Conservation (phyloP, 192 early-diverging fungal genomes). For the Nowakowskiella sp. region DNA sequence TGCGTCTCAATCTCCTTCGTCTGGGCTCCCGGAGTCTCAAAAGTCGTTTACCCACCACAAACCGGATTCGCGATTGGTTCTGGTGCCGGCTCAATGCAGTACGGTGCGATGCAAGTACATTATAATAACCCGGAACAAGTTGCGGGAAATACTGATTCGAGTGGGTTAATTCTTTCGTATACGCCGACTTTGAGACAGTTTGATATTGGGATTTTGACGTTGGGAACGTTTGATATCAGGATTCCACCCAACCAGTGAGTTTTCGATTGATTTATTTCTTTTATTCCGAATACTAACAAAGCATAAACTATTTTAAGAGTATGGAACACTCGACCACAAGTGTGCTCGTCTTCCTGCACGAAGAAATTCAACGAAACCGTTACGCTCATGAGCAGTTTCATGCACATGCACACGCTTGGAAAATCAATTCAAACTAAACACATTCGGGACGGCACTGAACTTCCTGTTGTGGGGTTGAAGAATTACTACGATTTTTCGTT, state of each 20-base stretch:
- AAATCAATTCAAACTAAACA: slow-evolving; percentile 13
- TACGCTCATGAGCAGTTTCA: slow-evolving; percentile 9
- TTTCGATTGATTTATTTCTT: too few relatives aligned
- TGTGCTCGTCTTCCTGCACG: slow-evolving; percentile 21
- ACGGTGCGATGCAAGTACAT: slow-evolving; percentile 14
- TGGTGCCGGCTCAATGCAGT: slow-evolving; percentile 8
- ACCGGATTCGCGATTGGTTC: slow-evolving; percentile 1
- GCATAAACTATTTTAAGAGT: too few relatives aligned
- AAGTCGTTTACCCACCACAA: background rate
- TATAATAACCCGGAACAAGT: slow-evolving; percentile 3
- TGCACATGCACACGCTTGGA: slow-evolving; percentile 20
- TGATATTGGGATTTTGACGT: slow-evolving; percentile 15
- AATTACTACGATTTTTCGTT: slow-evolving; percentile 19
- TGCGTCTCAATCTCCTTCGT: background rate
- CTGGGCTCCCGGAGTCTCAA: slow-evolving; percentile 8
- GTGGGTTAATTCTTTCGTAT: slow-evolving; percentile 2
- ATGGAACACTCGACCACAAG: too few relatives aligned
- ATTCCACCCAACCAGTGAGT: too few relatives aligned
- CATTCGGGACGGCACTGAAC: slow-evolving; percentile 15
- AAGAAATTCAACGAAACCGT: slow-evolving; percentile 8
- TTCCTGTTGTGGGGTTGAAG: slow-evolving; percentile 7
- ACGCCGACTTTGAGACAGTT: background rate
- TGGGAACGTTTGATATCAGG: too few relatives aligned
- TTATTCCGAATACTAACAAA: too few relatives aligned
- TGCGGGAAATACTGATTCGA: background rate